Percentiles rank a stretch among this genome's conserved stretches.
Conservation (phyloP, 202 grass and related monocot genomes). For the Elaeis oleifera region DNA sequence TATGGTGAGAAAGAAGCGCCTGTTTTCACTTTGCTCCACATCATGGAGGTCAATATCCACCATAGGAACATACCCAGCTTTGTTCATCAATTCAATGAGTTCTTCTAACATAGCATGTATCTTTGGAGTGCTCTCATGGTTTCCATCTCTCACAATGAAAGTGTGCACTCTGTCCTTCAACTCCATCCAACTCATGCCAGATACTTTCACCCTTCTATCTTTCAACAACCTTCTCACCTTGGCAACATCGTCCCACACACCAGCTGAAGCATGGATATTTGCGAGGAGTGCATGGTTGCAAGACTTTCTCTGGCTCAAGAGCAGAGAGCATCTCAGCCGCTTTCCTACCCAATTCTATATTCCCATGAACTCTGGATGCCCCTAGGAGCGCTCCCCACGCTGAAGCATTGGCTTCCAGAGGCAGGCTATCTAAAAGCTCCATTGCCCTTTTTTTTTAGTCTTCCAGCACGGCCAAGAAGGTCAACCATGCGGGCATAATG, state of each 20-base stretch:
- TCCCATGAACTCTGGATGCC: constrained; percentile 55
- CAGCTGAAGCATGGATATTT: constrained; percentile 67
- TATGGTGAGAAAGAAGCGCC: constrained; percentile 75
- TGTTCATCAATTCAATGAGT: constrained; percentile 60
- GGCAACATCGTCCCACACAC: constrained; percentile 60
- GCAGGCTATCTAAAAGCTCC: constrained; percentile 63
- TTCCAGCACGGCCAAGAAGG: constrained; percentile 70
- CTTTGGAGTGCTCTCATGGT: constrained; percentile 44
- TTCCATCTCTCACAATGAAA: constrained; percentile 75
- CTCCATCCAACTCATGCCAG: constrained; percentile 92
- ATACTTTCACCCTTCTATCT: constrained; percentile 57
- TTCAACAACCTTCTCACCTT: constrained; percentile 68
- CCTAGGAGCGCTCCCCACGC: constrained; percentile 75
- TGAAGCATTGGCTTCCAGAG: constrained; percentile 54
- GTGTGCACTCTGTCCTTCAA: constrained; percentile 71
- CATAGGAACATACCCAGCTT: constrained; percentile 62
- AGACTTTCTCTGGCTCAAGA: constrained; percentile 76
- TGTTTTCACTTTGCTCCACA: constrained; percentile 52
- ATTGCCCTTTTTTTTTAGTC: constrained; percentile 54
- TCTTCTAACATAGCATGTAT: constrained; percentile 82
- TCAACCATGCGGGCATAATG: constrained; percentile 92
- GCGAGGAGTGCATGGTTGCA: constrained; percentile 74
- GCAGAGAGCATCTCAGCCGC: constrained; percentile 62
- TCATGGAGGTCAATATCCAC: constrained; percentile 67
- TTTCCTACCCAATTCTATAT: constrained; percentile 51